Evolutionary conservation across 2,329 filamentous ascomycete species (phyloP).

Genomic region (Hymenoscyphus occultus): DNA sequence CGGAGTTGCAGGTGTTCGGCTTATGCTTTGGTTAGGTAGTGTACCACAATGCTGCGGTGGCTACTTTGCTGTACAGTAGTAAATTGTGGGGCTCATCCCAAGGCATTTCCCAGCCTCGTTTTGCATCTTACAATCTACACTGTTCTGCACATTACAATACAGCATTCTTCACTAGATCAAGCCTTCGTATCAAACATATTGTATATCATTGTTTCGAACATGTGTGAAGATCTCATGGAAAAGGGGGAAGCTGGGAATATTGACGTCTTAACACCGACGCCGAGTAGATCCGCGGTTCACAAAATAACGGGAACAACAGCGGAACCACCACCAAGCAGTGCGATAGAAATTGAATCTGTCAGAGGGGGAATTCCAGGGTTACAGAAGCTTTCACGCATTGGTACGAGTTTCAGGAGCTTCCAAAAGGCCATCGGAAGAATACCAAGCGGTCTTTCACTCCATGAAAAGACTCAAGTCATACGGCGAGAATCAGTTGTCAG

Average conservation of each 20-base stretch:
- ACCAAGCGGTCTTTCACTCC: not conserved
- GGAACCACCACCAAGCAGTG: not conserved
- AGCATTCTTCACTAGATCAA: not conserved
- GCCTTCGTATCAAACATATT: not conserved
- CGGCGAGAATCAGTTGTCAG: not conserved
- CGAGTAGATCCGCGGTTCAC: not conserved
- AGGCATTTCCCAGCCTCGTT: not conserved
- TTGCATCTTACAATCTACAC: not conserved
- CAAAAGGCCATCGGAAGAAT: not conserved
- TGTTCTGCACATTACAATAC: not conserved
- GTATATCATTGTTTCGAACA: not conserved
- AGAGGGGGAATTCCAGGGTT: not conserved
- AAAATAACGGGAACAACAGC: not conserved
- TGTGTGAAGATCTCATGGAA: not conserved
- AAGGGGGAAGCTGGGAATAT: not conserved
- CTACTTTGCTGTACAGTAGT: not conserved
- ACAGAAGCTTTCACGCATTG: not conserved
- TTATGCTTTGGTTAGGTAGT: not conserved
- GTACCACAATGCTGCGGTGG: not conserved
- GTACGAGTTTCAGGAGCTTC: not conserved
- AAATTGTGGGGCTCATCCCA: not conserved
- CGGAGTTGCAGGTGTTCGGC: not conserved
- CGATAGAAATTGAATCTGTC: not conserved
- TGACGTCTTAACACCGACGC: not conserved
- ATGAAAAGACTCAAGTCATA: not conserved